These are phyloP conservation scores for Botryosphaeria agaves DNA, from an alignment of 2,329 filamentous ascomycete species.

Conservation along the genomic window DNA sequence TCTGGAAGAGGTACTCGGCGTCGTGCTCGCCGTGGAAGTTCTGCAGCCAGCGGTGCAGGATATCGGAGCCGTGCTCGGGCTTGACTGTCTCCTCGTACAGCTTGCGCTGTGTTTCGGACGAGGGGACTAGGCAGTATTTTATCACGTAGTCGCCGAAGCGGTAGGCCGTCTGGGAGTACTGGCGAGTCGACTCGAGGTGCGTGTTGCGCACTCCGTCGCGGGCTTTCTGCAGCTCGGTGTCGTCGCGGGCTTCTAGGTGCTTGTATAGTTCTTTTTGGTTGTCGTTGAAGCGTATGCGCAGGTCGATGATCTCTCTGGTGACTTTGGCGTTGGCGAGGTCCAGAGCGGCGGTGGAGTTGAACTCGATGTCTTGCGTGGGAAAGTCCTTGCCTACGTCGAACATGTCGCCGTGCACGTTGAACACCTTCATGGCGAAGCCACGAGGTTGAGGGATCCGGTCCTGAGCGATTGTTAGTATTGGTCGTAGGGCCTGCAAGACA, in stretches of 20 bases:
- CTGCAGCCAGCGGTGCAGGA: conserved; percentile 22
- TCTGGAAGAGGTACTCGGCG: conserved; percentile 26
- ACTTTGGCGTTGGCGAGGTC: conserved; percentile 29
- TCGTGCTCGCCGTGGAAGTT: conserved; percentile 22
- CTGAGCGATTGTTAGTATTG: conserved; percentile 2
- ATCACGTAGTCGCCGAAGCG: conserved; percentile 29
- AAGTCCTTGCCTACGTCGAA: conserved; percentile 19
- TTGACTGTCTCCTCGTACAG: conserved; percentile 21
- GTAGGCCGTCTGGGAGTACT: conserved; percentile 31
- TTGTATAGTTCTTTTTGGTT: conserved; percentile 23
- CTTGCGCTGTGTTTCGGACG: conserved; percentile 21
- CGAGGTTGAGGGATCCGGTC: conserved; percentile 27
- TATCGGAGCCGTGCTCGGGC: conserved; percentile 16
- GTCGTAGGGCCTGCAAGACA: background rate
- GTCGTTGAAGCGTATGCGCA: conserved; percentile 21
- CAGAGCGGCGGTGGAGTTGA: conserved; percentile 30
- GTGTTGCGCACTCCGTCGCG: conserved; percentile 22
- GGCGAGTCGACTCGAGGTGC: conserved; percentile 18
- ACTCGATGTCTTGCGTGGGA: conserved; percentile 27
- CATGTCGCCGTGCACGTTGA: conserved; percentile 26
- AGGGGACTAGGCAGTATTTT: conserved; percentile 30
- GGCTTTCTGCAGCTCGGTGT: conserved; percentile 22
- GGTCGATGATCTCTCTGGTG: conserved; percentile 25
- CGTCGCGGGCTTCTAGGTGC: conserved; percentile 19
- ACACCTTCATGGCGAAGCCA: conserved; percentile 32